Conservation (phyloP, 768 basidiomycete genomes). For the Suillus clintonianus region DNA sequence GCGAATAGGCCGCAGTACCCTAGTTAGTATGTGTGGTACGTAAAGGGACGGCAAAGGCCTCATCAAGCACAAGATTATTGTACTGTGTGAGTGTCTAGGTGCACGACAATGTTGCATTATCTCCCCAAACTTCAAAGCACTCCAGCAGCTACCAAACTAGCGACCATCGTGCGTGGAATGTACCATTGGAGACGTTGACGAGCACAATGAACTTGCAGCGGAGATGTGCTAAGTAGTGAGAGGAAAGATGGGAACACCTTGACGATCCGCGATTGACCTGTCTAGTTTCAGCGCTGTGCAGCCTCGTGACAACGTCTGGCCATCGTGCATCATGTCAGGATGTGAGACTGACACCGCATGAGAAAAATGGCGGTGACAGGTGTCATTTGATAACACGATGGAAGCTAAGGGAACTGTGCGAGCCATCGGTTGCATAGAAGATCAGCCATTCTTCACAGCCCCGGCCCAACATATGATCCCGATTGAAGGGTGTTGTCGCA, state of each 20-base stretch:
- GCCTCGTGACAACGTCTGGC: background rate
- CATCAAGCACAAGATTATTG: no score
- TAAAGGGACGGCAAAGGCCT: no score
- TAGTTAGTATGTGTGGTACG: no score
- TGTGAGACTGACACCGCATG: background rate
- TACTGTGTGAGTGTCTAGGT: no score
- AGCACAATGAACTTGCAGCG: no score
- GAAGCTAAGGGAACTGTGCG: background rate
- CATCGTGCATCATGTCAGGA: background rate
- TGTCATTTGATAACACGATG: background rate
- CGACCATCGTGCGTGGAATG: background rate
- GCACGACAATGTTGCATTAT: background rate
- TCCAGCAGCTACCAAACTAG: background rate
- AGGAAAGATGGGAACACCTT: background rate
- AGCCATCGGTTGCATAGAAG: background rate
- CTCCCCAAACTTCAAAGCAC: background rate
- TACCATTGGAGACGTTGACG: background rate
- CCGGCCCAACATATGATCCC: background rate
- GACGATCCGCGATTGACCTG: background rate
- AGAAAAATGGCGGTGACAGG: background rate
- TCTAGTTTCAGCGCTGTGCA: background rate
- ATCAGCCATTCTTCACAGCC: background rate
- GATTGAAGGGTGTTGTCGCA: background rate
- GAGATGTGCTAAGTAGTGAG: background rate
- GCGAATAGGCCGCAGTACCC: no score